These are phyloP conservation scores for Zygotorulaspora danielsina DNA, from an alignment of 805 yeast species.

Conservation along the genomic window DNA sequence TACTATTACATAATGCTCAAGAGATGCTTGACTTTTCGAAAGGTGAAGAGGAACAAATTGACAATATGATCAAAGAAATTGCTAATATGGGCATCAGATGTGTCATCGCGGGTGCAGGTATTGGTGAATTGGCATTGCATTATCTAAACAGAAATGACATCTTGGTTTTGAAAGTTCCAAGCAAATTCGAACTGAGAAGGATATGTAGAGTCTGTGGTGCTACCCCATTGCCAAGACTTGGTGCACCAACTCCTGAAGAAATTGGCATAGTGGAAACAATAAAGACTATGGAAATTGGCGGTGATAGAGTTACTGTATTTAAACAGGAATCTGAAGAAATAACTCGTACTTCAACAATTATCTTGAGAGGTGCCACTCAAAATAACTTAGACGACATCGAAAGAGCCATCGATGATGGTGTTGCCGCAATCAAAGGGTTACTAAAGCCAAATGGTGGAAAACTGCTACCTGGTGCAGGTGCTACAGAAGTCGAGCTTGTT, in stretches of 20 bases:
- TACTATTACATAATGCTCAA: conserved; percentile 87
- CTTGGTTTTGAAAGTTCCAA: conserved; percentile 81
- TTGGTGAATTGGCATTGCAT: conserved; percentile 91
- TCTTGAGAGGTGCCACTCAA: conserved; percentile 94
- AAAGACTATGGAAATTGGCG: conserved; percentile 92
- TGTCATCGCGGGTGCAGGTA: conserved; percentile 88
- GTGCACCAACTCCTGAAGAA: conserved; percentile 94
- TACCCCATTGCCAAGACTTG: conserved; percentile 87
- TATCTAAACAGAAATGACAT: conserved; percentile 84
- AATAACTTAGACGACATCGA: conserved; percentile 91
- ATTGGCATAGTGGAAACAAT: conserved; percentile 84
- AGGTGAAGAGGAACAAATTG: conserved; percentile 94
- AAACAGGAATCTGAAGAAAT: conserved; percentile 59
- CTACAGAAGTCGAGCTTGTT: conserved; percentile 84
- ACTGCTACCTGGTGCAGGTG: conserved; percentile 94
- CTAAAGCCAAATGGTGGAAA: conserved; percentile 73
- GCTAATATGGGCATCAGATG: conserved; percentile 81
- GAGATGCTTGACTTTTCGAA: conserved; percentile 94
- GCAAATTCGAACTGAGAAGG: conserved; percentile 91
- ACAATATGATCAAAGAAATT: conserved; percentile 76
- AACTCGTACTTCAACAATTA: conserved; percentile 87
- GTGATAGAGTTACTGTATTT: conserved; percentile 93
- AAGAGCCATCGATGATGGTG: conserved; percentile 97
- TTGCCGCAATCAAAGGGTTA: conserved; percentile 83
- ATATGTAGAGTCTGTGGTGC: conserved; percentile 96